Percentiles rank a stretch among this genome's conserved stretches.
These are phyloP conservation scores for Russula sp. DNA, from an alignment of 768 basidiomycete species.

Conservation along the genomic window DNA sequence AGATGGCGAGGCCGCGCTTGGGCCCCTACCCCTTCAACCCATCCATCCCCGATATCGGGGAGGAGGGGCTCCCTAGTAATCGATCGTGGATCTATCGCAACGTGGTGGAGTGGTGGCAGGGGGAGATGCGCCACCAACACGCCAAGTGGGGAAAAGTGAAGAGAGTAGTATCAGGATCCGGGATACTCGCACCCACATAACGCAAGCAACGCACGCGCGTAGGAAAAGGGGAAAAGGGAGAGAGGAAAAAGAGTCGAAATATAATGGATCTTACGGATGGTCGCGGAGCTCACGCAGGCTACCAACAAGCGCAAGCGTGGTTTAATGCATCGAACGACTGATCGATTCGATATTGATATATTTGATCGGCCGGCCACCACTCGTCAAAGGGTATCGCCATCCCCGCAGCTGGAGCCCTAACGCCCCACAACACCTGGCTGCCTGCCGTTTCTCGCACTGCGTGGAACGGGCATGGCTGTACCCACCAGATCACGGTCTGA, in stretches of 20 bases:
- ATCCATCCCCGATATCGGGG: slow-evolving; percentile 1
- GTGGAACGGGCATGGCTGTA: not conserved
- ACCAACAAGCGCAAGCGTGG: not conserved
- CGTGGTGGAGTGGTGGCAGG: slow-evolving; percentile 16
- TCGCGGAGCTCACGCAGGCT: slow-evolving; percentile 5
- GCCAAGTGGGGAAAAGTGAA: not conserved
- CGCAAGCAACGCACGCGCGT: too few relatives aligned
- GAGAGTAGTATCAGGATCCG: not conserved
- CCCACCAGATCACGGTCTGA: not conserved
- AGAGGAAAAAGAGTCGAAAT: too few relatives aligned
- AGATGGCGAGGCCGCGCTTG: not conserved
- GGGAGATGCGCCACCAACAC: not conserved
- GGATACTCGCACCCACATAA: not conserved
- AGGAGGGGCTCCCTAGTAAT: not conserved
- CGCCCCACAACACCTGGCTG: not conserved
- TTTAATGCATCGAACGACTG: not conserved
- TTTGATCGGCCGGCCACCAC: not conserved
- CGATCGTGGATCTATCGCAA: not conserved
- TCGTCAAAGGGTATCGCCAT: not conserved
- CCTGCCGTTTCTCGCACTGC: not conserved
- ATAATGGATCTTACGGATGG: too few relatives aligned
- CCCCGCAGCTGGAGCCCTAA: not conserved
- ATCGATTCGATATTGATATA: too few relatives aligned
- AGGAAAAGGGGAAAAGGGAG: too few relatives aligned
- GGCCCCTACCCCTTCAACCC: not conserved